Base-by-base conservation (phyloP, 192 early-diverging fungal genomes). In the Coemansia javaensis region DNA sequence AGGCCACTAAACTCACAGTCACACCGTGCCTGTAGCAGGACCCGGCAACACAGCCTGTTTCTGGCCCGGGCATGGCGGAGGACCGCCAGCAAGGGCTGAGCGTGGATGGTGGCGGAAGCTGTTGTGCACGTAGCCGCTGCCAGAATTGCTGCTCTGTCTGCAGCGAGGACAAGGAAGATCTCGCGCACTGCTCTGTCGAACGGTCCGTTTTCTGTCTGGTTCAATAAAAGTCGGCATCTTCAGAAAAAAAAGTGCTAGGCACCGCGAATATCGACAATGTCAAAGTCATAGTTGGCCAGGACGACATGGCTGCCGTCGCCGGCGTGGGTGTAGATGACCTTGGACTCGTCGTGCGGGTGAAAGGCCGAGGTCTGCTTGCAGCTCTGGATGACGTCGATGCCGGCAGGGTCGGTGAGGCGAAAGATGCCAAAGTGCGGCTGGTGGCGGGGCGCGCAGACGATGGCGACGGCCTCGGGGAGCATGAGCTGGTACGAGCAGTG, bases 391-490 rank as follows among this genome's bases (percentile, higher is more conserved):
- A 82, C 62, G 39, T 90, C 78, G n/a, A 94, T 58, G 24, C 90
- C 91, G 9, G 82, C 79, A 24, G 90, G 89, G 57, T 92, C 88
- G 16, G 92, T 93, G 44, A 94, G 56, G 8, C 91, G 78, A 55
- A 94, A 94, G 8, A 92, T 79, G 36, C 92, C 90, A 61, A 80
- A 83, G 31, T 81, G 82, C 34, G 84, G 86, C 1, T 77, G 61
- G 40, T 87, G 63, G 23, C 56, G 79, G 7, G 91, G 91, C 5
- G 92, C 76, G 44, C 87, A 85, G 7, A 94, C 92, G 56, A 94
- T 92, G 11, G 92, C 91, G 43, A 94, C 89, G 17, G 92, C 92
- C 51, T 94, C 92, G 13, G 90, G 90, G 6, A 94, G 72, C 81
- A 91, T 88, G 31, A 89, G 52, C 63, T 94, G 92, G 58, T 92